Evolutionary conservation across 345 rosid species (phyloP), one percentile per base, ranked within the genome.

Genomic region (Iberis pinnata): DNA sequence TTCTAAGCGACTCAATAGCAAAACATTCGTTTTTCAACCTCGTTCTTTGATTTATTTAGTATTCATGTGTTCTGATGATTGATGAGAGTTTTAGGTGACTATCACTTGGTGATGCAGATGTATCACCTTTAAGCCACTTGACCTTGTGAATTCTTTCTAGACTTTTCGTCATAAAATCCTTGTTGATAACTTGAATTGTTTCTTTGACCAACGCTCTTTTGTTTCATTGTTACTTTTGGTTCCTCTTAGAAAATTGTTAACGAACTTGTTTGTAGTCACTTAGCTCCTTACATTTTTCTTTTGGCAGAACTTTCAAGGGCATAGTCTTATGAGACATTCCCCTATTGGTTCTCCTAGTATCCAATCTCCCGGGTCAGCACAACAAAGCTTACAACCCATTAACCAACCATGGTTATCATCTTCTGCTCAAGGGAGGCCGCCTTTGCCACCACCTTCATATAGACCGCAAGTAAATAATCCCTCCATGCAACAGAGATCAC

Each of bases 351-450:
- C 85, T 53, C 68, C 83, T 41, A 62, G 75, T 49, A 75, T 83
- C 15, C 73, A 81, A 33, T 68, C 89, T 50, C 73, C 84, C 4
- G 74, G 67, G 70, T 60, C 85, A 48, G 60, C 82, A 20, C 90
- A 82, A 61, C 90, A 86, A 70, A 59, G 58, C 60, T 32, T 72
- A 55, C 89, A 78, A 43, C 61, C 82, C 25, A 59, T 65, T 33
- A 83, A 63, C 59, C 96, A 90, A 69, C 96, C 96, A 2, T 88
- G 95, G 96, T 62, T 88, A 68, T 53, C 93, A 56, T 68, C 93
- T 71, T 74, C 79, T 63, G 22, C 82, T 32, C 96, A 85, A 72
- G 86, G 86, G 73, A 92, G 78, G 60, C 89, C 93, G 47, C 95
- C 93, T 45, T 47, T 92, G 65, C 84, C 89, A 35, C 77, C 93